Base-by-base conservation (phyloP, 306 rosid genomes). In the Geum urbanum region DNA sequence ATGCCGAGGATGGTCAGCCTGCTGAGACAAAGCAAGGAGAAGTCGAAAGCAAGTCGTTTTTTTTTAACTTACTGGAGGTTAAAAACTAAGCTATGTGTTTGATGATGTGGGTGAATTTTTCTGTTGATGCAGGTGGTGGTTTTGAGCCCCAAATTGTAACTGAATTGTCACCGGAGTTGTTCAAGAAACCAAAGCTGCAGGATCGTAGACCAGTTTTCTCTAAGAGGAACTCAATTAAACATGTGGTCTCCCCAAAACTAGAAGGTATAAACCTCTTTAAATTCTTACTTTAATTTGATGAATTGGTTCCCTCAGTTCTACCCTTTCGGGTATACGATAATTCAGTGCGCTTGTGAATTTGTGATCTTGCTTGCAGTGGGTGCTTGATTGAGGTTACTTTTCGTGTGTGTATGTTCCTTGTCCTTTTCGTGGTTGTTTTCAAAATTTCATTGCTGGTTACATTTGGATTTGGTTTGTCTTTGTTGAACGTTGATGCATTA, bases 71-170 rank as follows among this genome's bases (percentile, higher is more conserved):
- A 13, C 72, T 52, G 35, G 8, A 35, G 15, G 48, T 9, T 40
- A 56, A 68, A 54, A 63, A 5, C 19, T 47, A 46, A 2, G 37
- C 20, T 51, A 12, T n/a, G 12, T 53, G 56, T 53, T 22, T n/a
- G 32, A 14, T 10, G 7, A 12, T 45, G 32, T 3, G 52, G 52
- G 70, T 58, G 6, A n/a, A n/a, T n/a, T 51, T 56, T 54, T 60
- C 41, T 18, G 47, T 47, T 53, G 70, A 14, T 63, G 76, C 46
- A 79, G 87, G 77, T 44, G 77, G 78, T 40, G 85, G 58, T 68
- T 73, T 68, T 62, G 90, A 84, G 61, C 84, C 76, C 48, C 72
- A 65, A 79, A 81, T 88, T 39, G 84, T 88, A 66, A 90, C 98
- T 13, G 95, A 90, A 70, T 71, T 81, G 70, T 83, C 79, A 0